phyloP scores from a whole-genome alignment of 805 yeast species.

The Kodamaea fukazawae region DNA sequence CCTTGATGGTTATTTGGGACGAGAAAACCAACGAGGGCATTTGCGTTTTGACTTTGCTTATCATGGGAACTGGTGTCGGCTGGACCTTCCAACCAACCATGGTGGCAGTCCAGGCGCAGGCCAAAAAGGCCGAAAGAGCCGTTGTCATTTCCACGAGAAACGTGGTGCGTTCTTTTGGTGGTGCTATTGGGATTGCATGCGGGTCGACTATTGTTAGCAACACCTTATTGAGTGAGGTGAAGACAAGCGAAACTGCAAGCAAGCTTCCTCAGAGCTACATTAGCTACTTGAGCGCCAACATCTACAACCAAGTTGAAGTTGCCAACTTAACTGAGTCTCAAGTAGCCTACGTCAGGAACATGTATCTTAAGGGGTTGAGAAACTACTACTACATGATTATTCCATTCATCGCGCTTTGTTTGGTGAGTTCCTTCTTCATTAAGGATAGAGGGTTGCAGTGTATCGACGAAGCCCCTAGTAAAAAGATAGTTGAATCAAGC shows the following conservation, averaged over 20 bases:
- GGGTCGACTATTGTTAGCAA: conserved; percentile 39
- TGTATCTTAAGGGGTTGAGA: conserved; percentile 21
- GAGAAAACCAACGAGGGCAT: conserved; percentile 32
- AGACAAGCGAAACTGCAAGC: conserved; percentile 3
- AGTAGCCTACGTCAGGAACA: conserved; percentile 12
- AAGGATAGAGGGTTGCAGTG: conserved; percentile 39
- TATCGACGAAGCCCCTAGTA: conserved; percentile 26
- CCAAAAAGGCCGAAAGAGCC: conserved; percentile 51
- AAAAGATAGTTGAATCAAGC: conserved; percentile 10
- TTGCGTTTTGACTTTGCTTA: conserved; percentile 26
- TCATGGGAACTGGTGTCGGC: conserved; percentile 43
- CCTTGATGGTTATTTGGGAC: conserved; percentile 34
- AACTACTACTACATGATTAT: conserved; percentile 21
- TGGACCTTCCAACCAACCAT: conserved; percentile 54
- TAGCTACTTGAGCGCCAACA: conserved; percentile 13
- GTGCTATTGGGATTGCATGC: conserved; percentile 58
- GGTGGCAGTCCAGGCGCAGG: conserved; percentile 55
- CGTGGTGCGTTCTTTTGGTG: conserved; percentile 57
- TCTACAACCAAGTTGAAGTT: conserved; percentile 28
- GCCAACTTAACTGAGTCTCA: conserved; percentile 20
- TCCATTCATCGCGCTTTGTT: conserved; percentile 23
- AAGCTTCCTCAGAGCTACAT: conserved; percentile 16
- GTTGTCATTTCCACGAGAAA: conserved; percentile 58
- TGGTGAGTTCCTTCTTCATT: conserved; percentile 26
- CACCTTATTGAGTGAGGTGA: conserved; percentile 25